Base-by-base conservation (phyloP, 2,329 filamentous ascomycete species). In the Aureobasidium sp. region DNA sequence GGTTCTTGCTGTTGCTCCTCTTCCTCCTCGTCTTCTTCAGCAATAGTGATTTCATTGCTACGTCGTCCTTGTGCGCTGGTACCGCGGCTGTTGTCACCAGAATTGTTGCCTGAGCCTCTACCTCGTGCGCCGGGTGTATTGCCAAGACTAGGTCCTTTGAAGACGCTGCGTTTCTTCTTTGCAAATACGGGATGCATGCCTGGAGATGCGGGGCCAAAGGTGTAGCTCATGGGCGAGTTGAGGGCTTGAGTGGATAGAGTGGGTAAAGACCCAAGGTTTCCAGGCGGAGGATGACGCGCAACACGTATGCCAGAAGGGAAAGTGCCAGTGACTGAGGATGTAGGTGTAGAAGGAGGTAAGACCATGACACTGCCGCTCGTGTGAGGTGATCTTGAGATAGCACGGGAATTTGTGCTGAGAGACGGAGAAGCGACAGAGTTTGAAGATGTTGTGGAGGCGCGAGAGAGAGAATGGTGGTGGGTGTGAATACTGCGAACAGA, bases 401-500 rank as follows among this genome's bases (percentile, higher is more conserved):
- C 62, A 17, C 57, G 57, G 5, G 57, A 60, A 26, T 60, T 34
- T 23, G 57, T 60, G 23, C 42, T 50, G 36, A 60, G 34, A 51
- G 42, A 53, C 15, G 79, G 79, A 1, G 77, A 79, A 12, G 74
- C 74, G 47, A 80, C 88, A 39, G 88, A 88, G 20, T 86, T 83
- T 13, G 55, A 47, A 17, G 91, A 96, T 0, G 91, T 94, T 0
- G 91, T 97, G 0, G 90, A 96, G 0, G 94, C 91, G 75, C 97
- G 97, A 26, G 91, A 96, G 73, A 97, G 93, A 1, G 88, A 87
- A 72, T 94, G 89, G 20, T 72, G 68, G 59, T 88, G 86, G 66
- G 91, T 88, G 69, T 93, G 91, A 71, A 97, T 91, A 48, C 89
- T 95, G 63, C 94, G 87, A 62, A 99, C 87, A 0, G 91, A 96